Percentiles rank a stretch among this genome's conserved stretches.
phyloP scores from a whole-genome alignment of 805 yeast species.

The Ogataea nonfermentans region DNA sequence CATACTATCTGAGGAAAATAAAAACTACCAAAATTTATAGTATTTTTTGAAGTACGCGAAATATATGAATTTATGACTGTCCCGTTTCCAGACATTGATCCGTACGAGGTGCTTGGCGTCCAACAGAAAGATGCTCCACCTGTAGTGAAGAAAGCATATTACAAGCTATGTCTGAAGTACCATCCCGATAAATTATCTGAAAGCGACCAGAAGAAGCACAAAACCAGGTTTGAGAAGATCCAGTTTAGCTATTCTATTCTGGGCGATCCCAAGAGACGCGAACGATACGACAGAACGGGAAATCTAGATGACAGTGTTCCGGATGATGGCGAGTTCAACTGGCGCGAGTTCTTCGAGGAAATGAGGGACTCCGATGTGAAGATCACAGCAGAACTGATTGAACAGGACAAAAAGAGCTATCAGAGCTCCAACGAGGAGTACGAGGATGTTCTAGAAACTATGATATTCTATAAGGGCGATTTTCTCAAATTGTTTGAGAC shows the following conservation, averaged over 20 bases:
- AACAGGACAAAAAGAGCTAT: constrained; percentile 62
- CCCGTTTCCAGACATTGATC: constrained; percentile 58
- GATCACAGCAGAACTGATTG: constrained; percentile 64
- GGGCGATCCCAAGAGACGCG: constrained; percentile 54
- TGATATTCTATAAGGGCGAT: constrained; percentile 56
- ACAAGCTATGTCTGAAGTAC: constrained; percentile 56
- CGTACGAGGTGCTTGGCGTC: constrained; percentile 55
- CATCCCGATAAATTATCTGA: constrained; percentile 68
- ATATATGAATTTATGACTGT: constrained; percentile 26
- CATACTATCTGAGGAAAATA: constrained; percentile 25
- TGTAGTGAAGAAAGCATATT: constrained; percentile 65
- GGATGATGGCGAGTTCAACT: constrained; percentile 44
- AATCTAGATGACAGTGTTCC: constrained; percentile 42
- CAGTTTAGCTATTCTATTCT: constrained; percentile 75
- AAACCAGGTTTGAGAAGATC: constrained; percentile 55
- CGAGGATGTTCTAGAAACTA: constrained; percentile 60
- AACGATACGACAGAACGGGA: constrained; percentile 70
- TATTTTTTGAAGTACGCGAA: constrained; percentile 9
- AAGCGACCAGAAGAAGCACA: constrained; percentile 34
- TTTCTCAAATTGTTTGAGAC: constrained; percentile 67
- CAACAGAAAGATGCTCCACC: constrained; percentile 40
- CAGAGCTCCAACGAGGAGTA: constrained; percentile 60
- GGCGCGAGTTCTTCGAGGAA: constrained; percentile 55
- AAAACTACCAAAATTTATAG: constrained; percentile 17
- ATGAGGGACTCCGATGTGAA: constrained; percentile 39